Base-by-base conservation (phyloP, 169 alveolate species). In the Cyclospora cayetanensis region DNA sequence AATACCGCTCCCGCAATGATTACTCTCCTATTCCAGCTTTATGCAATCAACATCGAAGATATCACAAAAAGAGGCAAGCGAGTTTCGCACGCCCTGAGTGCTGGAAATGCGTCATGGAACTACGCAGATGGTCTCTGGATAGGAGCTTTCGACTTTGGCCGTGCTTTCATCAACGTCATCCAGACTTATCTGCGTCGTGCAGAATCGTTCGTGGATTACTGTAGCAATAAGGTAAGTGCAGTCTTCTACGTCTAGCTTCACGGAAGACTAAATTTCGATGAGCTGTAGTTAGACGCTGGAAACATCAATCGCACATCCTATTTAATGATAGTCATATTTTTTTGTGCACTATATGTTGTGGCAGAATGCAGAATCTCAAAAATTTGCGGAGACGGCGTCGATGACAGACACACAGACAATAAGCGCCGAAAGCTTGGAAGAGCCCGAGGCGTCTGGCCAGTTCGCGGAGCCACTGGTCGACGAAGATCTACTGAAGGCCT, bases 41-140 rank as follows among this genome's bases (percentile, higher is more conserved):
- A 89, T 29, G 93, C 89, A 29, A 89, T 89, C 41, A 63, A 89
- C 29, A 68, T 89, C 37, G 53, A 46, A 22, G 82, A 46, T 12
- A 76, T 89, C 34, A 87, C 86, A 41, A 43, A 74, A 5, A 66
- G 77, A 22, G 93, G 93, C 0, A 82, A 55, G 53, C 55, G n/a
- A 1, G 93, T 74, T 66, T 41, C 70, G 25, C 18, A 46, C 37
- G 93, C 83, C 55, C 82, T 89, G 11, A 66, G 68, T 1, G 93
- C 93, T 18, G 93, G 93, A 18, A 66, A 22, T 1, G 93, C 89
- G 20, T 66, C 70, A 37, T 89, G 93, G 93, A 65, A 80, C 74
- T 39, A 72, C 65, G 66, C 93, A 5, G 93, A 89, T 15, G 93
- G 93, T 4, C 70, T 89, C 22, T 89, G 72, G 68, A 53, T 89